phyloP scores from a whole-genome alignment of 306 rosid species.

The Albizia julibrissin region DNA sequence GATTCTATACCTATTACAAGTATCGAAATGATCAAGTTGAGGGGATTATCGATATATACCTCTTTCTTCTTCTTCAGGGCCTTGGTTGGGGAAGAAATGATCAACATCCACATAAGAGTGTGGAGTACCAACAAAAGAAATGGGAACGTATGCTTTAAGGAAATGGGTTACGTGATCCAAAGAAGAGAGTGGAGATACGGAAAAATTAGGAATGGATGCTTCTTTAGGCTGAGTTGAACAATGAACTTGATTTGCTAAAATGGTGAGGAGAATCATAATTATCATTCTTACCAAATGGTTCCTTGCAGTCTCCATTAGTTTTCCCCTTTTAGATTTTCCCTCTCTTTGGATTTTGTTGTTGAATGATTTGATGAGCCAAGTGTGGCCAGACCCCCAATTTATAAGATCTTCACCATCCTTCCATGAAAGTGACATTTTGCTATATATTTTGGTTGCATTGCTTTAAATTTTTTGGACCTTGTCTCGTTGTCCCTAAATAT shows the following conservation, averaged over 20 bases:
- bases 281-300: not conserved
- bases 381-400: not conserved
- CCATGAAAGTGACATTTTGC: not conserved
- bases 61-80: not conserved
- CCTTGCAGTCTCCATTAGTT: not conserved
- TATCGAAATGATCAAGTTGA: not conserved
- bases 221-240: not conserved
- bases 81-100: not conserved
- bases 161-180: not conserved
- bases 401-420: not conserved
- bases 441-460: too few species aligned
- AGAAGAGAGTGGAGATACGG: not conserved
- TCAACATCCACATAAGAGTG: not conserved
- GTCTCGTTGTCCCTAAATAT: too few species aligned
- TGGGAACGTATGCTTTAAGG: not conserved
- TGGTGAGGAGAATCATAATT: not conserved
- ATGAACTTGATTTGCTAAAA: not conserved
- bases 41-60: not conserved
- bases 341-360: not conserved
- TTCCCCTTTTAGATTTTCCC: not conserved
- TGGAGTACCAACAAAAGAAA: not conserved
- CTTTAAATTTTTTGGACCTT: too few species aligned
- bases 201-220: too few species aligned
- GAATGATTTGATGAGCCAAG: not conserved
- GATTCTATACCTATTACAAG: not conserved